A percentile compares a stretch with the other conserved stretches of the same genome.
Conservation (phyloP, 73 alveolate species). For the Paramecium primaurelia region DNA sequence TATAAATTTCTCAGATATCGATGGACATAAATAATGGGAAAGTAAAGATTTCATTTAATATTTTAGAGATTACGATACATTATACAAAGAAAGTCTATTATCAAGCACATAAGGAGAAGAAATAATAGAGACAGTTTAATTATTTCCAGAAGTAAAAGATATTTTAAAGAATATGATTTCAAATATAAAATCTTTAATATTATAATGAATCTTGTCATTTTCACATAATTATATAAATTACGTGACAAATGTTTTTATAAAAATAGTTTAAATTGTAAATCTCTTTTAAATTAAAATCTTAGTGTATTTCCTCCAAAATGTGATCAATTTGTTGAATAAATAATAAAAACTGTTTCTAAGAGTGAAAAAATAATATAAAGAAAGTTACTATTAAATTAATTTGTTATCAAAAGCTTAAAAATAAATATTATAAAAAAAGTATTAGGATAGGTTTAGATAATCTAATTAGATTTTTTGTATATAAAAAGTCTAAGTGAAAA, state of each 20-base stretch:
- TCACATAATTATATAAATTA: not conserved
- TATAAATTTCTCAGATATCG: not conserved
- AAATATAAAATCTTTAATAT: not conserved
- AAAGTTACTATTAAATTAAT: not conserved
- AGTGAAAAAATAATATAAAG: no score
- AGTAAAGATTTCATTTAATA: not conserved
- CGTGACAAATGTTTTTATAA: not conserved
- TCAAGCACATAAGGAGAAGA: not conserved
- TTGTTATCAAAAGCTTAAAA: no score
- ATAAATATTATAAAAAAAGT: no score
- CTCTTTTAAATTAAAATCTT: no score
- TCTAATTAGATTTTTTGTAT: no score
- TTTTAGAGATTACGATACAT: not conserved
- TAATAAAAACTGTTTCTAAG: not conserved
- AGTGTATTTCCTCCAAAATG: not conserved
- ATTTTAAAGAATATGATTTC: not conserved
- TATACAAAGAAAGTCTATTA: not conserved
- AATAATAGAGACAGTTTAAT: not conserved
- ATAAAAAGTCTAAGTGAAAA: no score
- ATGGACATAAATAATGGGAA: not conserved
- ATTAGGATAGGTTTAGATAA: no score
- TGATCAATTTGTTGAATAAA: not conserved
- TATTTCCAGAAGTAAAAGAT: not conserved
- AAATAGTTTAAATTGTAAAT: no score
- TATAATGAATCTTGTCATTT: not conserved